These are phyloP conservation scores for Solanum dulcamara DNA, from an alignment of 257 asterid genomes.

Conservation along the genomic window DNA sequence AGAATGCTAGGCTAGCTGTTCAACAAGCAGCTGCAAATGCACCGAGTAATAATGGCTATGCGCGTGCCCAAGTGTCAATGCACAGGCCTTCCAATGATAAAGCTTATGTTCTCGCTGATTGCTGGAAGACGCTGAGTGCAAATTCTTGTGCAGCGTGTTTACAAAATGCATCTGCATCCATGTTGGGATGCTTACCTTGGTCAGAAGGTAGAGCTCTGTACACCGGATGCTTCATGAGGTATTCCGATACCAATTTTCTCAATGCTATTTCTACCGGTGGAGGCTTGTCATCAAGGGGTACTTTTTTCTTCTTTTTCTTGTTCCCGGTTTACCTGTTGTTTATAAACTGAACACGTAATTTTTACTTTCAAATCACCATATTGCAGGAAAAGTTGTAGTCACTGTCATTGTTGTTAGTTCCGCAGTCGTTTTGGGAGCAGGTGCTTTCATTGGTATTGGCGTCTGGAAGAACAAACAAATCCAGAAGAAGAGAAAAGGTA, in stretches of 20 bases:
- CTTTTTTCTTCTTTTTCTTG: not conserved
- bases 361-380: not conserved
- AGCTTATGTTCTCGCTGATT: constrained; percentile 47
- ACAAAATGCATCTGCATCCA: constrained; percentile 34
- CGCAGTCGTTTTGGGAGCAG: not conserved
- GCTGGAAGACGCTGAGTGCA: constrained; percentile 45
- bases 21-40: constrained; percentile 31
- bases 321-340: not conserved
- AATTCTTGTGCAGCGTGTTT: constrained; percentile 42
- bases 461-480: constrained; percentile 4
- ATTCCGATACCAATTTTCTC: constrained; percentile 49
- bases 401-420: constrained; percentile 5
- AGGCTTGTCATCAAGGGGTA: constrained; percentile 6
- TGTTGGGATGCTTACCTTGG: constrained; percentile 44
- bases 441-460: constrained; percentile 1
- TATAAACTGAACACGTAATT: not conserved
- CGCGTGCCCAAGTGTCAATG: constrained; percentile 18
- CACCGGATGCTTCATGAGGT: constrained; percentile 62
- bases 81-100: constrained; percentile 12
- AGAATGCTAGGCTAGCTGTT: constrained; percentile 22
- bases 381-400: not conserved
- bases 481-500: constrained; percentile 18
- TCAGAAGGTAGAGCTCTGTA: constrained; percentile 51
- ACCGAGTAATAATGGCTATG: constrained; percentile 29
- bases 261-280: constrained; percentile 19